Evolutionary conservation across 495 filamentous ascomycete species (phyloP).

Genomic region (Aspergillus leporis): DNA sequence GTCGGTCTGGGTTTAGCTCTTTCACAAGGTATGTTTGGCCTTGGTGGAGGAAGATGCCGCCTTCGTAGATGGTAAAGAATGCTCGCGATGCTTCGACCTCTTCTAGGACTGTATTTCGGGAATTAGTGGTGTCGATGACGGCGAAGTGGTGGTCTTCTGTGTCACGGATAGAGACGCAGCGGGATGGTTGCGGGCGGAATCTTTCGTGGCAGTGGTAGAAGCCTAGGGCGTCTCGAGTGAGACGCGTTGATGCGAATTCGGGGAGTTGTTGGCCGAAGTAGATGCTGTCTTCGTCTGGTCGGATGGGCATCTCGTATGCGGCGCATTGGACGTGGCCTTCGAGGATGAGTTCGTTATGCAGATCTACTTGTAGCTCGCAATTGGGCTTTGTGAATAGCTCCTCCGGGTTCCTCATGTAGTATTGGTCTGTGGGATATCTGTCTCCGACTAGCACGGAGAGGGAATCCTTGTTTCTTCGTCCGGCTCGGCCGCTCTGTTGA

Average conservation of each 20-base stretch:
- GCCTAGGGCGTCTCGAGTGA: slow-evolving; percentile 70
- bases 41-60: slow-evolving; percentile 96
- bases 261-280: slow-evolving; percentile 81
- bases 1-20: slow-evolving; percentile 77
- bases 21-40: slow-evolving; percentile 88
- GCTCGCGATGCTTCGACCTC: slow-evolving; percentile 94
- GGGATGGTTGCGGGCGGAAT: slow-evolving; percentile 82
- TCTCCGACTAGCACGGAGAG: slow-evolving; percentile 91
- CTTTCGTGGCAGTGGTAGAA: slow-evolving; percentile 89
- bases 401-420: slow-evolving; percentile 94
- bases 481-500: slow-evolving; percentile 93
- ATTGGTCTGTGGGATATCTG: slow-evolving; percentile 87
- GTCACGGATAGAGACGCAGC: slow-evolving; percentile 85
- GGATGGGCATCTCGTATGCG: slow-evolving; percentile 91
- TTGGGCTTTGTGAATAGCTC: slow-evolving; percentile 96
- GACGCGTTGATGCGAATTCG: slow-evolving; percentile 70
- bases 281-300: slow-evolving; percentile 65
- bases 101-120: slow-evolving; percentile 83
- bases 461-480: slow-evolving; percentile 91
- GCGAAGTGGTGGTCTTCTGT: slow-evolving; percentile 92
- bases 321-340: slow-evolving; percentile 97
- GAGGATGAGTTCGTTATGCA: slow-evolving; percentile 85
- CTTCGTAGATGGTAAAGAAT: slow-evolving; percentile 95
- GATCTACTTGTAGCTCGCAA: slow-evolving; percentile 81
- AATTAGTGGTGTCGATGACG: slow-evolving; percentile 84